Evolutionary conservation across 257 asterid genomes (phyloP), one percentile per base, ranked within the genome.

Genomic region (Cynanchum wilfordii): DNA sequence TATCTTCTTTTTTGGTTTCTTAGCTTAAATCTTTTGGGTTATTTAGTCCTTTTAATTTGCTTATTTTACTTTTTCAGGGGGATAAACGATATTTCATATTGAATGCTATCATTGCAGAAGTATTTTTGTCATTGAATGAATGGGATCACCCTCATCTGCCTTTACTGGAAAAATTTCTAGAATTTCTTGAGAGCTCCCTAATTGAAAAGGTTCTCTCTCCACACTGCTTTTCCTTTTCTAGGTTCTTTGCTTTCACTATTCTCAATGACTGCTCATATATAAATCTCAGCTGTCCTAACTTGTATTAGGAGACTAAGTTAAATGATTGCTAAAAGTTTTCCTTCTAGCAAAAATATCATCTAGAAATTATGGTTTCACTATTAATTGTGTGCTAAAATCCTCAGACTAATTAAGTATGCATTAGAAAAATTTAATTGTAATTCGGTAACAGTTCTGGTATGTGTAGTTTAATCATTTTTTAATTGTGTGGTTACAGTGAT

Each of bases 111-210:
- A 83, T 86, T 78, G 77, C 96, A 66, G 80, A 86, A 85, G 83
- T 88, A 84, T 88, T 79, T 86, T 79, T 91, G 84, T 95, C 72
- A 82, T 72, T 82, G 73, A 87, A 87, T 77, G 80, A 85, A 68
- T 82, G 87, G 86, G 76, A 67, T 71, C 47, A 68, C 72, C 77
- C 81, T 66, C 81, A 89, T 68, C 73, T 84, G 74, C 79, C 82
- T 73, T 84, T 87, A 76, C 69, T 87, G 85, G 98, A 84, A 72
- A 87, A 76, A 69, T 83, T 91, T 78, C 84, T 94, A 80, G 92
- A 78, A 81, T 91, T 91, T 85, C 80, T 88, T 47, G 95, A 88
- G 79, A 79, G 81, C 75, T 84, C 98, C 64, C 82, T 94, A 60
- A 66, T 72, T 45, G 79, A 76, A 78, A 85, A 90, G 98, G 99